phyloP scores from a whole-genome alignment of 2,329 filamentous ascomycete species.

The Pestalotiopsis sp. region DNA sequence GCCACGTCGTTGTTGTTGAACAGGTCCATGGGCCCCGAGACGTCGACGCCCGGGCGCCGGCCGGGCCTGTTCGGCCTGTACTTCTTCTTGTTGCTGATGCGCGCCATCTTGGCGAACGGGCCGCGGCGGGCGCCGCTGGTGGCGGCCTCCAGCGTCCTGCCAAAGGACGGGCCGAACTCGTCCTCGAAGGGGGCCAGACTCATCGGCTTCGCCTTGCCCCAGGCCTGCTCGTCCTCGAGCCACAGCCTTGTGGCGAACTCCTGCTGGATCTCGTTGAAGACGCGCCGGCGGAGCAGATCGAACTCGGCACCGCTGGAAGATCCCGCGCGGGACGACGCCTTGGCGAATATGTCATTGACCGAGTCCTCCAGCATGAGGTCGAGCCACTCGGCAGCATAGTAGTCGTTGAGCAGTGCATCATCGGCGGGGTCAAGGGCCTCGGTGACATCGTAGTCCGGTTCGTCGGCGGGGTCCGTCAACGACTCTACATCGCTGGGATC shows the following conservation, averaged over 20 bases:
- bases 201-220: not conserved
- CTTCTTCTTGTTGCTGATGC: not conserved
- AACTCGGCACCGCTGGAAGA: not conserved
- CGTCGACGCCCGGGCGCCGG: not conserved
- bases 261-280: not conserved
- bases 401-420: not conserved
- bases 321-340: not conserved
- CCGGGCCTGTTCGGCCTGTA: not conserved
- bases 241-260: not conserved
- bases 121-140: not conserved
- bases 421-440: not conserved
- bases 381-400: not conserved
- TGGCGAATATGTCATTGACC: not conserved
- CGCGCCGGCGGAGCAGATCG: not conserved
- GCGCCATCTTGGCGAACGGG: not conserved
- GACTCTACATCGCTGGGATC: not conserved
- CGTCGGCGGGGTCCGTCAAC: not conserved
- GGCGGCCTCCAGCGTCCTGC: not conserved
- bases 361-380: not conserved
- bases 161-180: constrained; percentile 4
- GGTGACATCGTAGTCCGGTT: not conserved
- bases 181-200: constrained; percentile 1
- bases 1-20: not conserved
- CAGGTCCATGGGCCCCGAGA: not conserved
- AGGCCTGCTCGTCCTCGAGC: not conserved